Conservation (phyloP, 2,329 filamentous ascomycete species). For the Aspergillus quadrilineatus region DNA sequence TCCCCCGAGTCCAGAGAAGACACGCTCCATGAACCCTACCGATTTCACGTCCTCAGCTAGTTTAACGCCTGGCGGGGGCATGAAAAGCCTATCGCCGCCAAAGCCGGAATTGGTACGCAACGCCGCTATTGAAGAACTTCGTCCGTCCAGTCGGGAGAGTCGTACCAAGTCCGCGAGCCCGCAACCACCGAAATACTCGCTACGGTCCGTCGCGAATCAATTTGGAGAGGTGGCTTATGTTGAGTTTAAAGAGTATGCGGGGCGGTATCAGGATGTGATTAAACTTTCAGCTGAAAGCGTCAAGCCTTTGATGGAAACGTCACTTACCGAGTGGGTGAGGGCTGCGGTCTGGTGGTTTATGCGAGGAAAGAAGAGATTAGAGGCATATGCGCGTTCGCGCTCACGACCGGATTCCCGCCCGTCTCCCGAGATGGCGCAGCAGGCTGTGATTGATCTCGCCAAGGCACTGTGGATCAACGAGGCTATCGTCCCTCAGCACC, state of each 20-base stretch:
- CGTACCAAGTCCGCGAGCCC: conserved; percentile 21
- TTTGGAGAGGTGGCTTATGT: conserved; percentile 65
- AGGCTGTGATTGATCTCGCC: conserved; percentile 80
- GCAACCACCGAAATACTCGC: conserved; percentile 33
- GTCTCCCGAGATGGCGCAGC: conserved; percentile 54
- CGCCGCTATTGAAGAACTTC: conserved; percentile 10
- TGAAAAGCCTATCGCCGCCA: conserved; percentile 20
- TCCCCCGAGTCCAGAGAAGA: conserved; percentile 23
- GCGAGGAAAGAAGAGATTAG: conserved; percentile 73
- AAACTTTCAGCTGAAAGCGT: conserved; percentile 72
- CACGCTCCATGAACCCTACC: conserved; percentile 23
- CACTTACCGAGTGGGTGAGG: conserved; percentile 67
- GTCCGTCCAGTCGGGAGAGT: conserved; percentile 19
- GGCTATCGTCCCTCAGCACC: conserved; percentile 40
- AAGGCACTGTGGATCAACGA: conserved; percentile 79
- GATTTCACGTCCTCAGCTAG: conserved; percentile 27
- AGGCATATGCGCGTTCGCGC: conserved; percentile 66
- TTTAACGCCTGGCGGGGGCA: conserved; percentile 23
- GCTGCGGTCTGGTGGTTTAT: conserved; percentile 88
- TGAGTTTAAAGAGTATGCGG: conserved; percentile 69
- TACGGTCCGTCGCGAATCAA: conserved; percentile 41
- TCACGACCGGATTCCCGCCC: conserved; percentile 49
- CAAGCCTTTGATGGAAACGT: conserved; percentile 63
- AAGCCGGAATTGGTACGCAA: conserved; percentile 12
- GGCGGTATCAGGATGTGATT: conserved; percentile 74